Evolutionary conservation across 352 stramenopile species (phyloP).

Genomic region (Phytopythium aichiense): DNA sequence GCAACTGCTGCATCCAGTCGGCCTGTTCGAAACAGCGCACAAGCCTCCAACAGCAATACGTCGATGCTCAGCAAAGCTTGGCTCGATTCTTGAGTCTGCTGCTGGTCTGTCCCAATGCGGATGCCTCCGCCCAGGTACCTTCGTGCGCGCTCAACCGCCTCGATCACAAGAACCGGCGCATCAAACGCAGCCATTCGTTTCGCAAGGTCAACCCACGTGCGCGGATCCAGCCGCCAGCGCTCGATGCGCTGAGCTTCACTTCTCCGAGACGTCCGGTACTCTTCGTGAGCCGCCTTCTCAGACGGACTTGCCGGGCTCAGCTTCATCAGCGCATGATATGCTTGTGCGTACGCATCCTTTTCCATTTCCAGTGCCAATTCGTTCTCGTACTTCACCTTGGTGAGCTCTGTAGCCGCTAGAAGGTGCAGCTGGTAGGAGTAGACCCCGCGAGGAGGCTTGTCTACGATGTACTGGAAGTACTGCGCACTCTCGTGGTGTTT

Average conservation of each 20-base stretch:
- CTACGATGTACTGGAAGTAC: constrained; percentile 68
- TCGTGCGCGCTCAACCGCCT: constrained; percentile 8
- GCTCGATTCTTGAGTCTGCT: background rate
- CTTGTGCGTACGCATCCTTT: constrained; percentile 44
- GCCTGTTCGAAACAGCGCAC: constrained; percentile 31
- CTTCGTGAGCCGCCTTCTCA: constrained; percentile 47
- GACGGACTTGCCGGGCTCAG: constrained; percentile 39
- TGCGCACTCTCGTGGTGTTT: constrained; percentile 63
- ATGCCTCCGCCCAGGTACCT: constrained; percentile 1
- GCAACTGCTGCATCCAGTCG: constrained; percentile 23
- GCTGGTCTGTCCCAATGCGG: background rate
- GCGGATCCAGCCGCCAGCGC: constrained; percentile 49
- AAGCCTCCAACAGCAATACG: constrained; percentile 40
- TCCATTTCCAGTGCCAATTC: constrained; percentile 34
- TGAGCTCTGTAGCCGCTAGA: constrained; percentile 48
- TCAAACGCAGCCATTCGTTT: constrained; percentile 39
- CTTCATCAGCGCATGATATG: constrained; percentile 51
- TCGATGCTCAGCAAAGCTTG: constrained; percentile 7
- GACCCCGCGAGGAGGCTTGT: constrained; percentile 48
- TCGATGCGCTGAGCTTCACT: constrained; percentile 53
- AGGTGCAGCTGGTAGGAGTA: constrained; percentile 52
- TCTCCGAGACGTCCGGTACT: constrained; percentile 65
- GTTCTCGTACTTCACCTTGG: constrained; percentile 16
- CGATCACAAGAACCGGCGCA: constrained; percentile 38
- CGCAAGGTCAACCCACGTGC: constrained; percentile 60